These are phyloP conservation scores for Heterobasidion irregulare DNA, from an alignment of 1,284 basidiomycete genomes.

Conservation along the genomic window DNA sequence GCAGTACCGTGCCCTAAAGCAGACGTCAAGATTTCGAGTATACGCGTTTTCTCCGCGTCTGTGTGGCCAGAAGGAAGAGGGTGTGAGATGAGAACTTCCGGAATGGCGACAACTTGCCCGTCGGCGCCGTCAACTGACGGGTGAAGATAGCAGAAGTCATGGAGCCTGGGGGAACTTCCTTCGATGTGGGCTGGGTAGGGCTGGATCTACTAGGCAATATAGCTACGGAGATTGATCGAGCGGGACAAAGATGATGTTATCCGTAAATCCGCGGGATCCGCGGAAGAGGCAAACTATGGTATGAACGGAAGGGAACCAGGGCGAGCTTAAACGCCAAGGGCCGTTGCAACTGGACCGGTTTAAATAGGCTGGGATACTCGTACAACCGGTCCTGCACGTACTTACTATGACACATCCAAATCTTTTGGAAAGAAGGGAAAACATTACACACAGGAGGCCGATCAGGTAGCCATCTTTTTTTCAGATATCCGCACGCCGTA, in stretches of 20 bases:
- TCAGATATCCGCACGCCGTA: background rate
- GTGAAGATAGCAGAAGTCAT: background rate
- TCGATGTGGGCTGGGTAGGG: background rate
- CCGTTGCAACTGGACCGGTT: background rate
- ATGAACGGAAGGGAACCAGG: background rate
- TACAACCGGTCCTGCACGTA: background rate
- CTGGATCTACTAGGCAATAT: background rate
- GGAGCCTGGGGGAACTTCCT: background rate
- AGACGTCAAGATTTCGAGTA: conserved; percentile 1
- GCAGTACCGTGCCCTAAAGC: conserved; percentile 2
- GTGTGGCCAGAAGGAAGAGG: background rate
- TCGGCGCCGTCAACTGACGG: conserved; percentile 3
- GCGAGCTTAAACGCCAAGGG: background rate
- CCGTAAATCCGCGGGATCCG: background rate
- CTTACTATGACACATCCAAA: background rate
- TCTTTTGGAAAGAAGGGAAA: background rate
- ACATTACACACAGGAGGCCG: no score
- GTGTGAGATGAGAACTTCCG: background rate
- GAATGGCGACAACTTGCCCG: background rate
- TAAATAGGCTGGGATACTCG: background rate
- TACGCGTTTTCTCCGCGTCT: conserved; percentile 3
- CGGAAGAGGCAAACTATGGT: background rate
- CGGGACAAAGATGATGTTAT: background rate
- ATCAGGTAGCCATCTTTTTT: background rate
- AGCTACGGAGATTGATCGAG: background rate